These are phyloP conservation scores for Serendipita sp. DNA, from an alignment of 1,284 basidiomycete genomes.

Conservation along the genomic window DNA sequence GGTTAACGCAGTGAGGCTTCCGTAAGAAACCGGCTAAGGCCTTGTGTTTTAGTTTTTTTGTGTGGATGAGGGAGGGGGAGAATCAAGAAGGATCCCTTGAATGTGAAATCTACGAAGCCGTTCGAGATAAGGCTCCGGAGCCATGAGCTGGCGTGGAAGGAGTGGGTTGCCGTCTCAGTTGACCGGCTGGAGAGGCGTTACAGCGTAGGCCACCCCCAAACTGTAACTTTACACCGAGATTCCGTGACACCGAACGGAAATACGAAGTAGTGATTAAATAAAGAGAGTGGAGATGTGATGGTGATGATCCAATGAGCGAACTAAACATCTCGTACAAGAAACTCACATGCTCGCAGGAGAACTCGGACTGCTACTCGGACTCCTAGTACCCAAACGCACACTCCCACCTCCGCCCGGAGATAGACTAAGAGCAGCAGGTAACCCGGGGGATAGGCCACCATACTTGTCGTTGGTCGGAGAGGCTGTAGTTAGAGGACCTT, in stretches of 20 bases:
- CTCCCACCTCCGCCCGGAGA: background rate
- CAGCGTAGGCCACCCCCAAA: too few relatives aligned
- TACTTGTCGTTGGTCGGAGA: background rate
- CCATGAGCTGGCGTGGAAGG: too few relatives aligned
- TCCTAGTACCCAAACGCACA: background rate
- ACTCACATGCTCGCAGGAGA: slow-evolving; percentile 4
- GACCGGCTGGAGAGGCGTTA: background rate
- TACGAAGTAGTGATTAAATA: too few relatives aligned
- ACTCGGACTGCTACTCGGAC: slow-evolving; percentile 4
- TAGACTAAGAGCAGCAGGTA: background rate
- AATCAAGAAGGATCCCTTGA: too few relatives aligned
- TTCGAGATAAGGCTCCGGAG: too few relatives aligned
- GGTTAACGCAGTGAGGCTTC: too few relatives aligned
- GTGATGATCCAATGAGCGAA: background rate
- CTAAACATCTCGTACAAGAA: background rate
- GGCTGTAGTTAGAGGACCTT: background rate
- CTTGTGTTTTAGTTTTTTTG: too few relatives aligned
- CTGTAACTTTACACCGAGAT: too few relatives aligned
- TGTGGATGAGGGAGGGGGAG: too few relatives aligned
- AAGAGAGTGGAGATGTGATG: background rate
- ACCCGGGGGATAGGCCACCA: background rate
- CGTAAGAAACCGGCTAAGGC: too few relatives aligned
- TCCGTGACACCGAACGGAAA: too few relatives aligned
- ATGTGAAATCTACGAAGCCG: too few relatives aligned
- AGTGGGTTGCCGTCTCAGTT: background rate